phyloP scores from a whole-genome alignment of 305 asterid species.

The Fraxinus sp. region DNA sequence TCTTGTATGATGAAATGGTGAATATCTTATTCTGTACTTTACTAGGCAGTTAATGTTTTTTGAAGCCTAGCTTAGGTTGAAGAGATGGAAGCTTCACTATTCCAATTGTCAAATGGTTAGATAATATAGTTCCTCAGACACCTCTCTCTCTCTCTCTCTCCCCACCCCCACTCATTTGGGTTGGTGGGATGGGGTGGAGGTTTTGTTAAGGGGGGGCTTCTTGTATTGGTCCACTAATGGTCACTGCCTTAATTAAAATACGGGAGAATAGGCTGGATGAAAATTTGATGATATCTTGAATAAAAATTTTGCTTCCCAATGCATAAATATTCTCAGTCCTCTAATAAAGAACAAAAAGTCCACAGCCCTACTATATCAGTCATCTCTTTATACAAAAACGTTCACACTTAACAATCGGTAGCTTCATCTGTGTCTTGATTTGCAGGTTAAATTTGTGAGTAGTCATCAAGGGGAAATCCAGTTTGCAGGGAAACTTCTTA shows the following conservation, averaged over 20 bases:
- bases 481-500: constrained; percentile 44
- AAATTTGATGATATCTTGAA: neutral
- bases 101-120: neutral
- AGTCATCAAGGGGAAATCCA: constrained; percentile 53
- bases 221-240: neutral
- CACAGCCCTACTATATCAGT: neutral
- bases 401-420: neutral
- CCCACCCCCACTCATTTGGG: neutral
- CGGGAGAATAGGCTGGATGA: neutral
- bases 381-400: neutral
- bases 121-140: neutral
- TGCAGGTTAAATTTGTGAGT: constrained; percentile 57
- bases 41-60: neutral
- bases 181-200: neutral
- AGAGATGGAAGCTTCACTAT: neutral
- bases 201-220: neutral
- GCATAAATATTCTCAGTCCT: neutral
- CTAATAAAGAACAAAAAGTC: neutral
- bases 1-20: constrained; percentile 69
- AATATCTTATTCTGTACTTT: constrained; percentile 20
- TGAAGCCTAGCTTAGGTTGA: neutral
- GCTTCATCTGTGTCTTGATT: constrained; percentile 5
- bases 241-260: neutral
- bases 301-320: neutral
- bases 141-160: neutral